phyloP scores from a whole-genome alignment of 2,329 filamentous ascomycete genomes.

The Fusarium napiforme region DNA sequence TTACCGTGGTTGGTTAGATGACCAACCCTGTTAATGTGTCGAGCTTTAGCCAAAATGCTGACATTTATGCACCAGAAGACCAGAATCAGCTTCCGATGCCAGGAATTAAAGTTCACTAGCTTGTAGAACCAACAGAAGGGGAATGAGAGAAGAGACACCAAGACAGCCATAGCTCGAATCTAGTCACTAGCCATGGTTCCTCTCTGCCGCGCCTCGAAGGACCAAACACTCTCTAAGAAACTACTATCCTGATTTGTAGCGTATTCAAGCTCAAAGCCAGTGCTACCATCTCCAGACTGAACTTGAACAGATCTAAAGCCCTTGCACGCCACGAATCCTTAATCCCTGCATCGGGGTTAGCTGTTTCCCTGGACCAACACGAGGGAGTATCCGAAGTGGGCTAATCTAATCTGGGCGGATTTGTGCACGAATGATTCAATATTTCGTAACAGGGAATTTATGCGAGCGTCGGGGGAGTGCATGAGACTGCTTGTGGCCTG shows the following conservation, averaged over 20 bases:
- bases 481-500: too few species aligned
- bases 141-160: background rate
- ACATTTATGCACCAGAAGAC: background rate
- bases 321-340: too few species aligned
- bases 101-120: background rate
- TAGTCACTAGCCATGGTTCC: too few species aligned
- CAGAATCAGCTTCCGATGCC: background rate
- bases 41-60: background rate
- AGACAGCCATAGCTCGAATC: background rate
- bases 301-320: background rate
- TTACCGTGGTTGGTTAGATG: background rate
- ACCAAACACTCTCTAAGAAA: fast-evolving
- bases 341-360: background rate
- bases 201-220: background rate
- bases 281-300: background rate
- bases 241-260: fast-evolving
- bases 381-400: background rate
- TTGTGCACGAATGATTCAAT: background rate
- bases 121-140: background rate
- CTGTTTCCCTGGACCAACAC: background rate
- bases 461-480: background rate
- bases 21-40: background rate
- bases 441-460: background rate
- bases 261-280: fast-evolving
- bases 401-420: background rate